Evolutionary conservation across 163 green algal species (phyloP).

Genomic region (Picocystis sp.): DNA sequence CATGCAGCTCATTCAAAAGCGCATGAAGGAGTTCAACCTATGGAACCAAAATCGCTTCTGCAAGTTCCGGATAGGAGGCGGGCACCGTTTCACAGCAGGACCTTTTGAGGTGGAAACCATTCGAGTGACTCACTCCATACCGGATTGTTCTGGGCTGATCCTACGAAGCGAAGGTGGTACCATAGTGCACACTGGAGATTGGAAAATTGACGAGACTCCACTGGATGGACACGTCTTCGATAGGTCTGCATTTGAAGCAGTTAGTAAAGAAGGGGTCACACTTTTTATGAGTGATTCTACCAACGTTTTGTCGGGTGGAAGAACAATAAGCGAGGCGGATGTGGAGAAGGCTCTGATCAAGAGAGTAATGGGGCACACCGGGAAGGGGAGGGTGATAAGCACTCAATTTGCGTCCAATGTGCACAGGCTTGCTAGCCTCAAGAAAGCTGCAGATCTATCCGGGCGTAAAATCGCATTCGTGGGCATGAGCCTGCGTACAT

Average conservation of each 20-base stretch:
- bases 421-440: slow-evolving; percentile 51
- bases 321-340: slow-evolving; percentile 60
- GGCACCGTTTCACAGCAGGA: slow-evolving; percentile 47
- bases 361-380: slow-evolving; percentile 52
- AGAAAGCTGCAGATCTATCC: slow-evolving; percentile 74
- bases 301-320: slow-evolving; percentile 80
- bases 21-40: slow-evolving; percentile 77
- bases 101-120: slow-evolving; percentile 77
- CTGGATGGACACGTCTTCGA: slow-evolving; percentile 81
- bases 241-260: slow-evolving; percentile 56
- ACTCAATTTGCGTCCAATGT: slow-evolving; percentile 95
- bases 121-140: slow-evolving; percentile 93
- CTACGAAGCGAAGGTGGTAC: slow-evolving; percentile 66
- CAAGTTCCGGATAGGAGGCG: slow-evolving; percentile 47
- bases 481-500: slow-evolving; percentile 68
- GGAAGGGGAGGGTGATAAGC: slow-evolving; percentile 75
- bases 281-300: slow-evolving; percentile 93
- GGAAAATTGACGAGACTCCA: slow-evolving; percentile 96
- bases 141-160: slow-evolving; percentile 88
- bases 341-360: slow-evolving; percentile 45
- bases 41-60: slow-evolving; percentile 62
- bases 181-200: slow-evolving; percentile 88
- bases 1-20: slow-evolving; percentile 41
- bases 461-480: slow-evolving; percentile 79
- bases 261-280: slow-evolving; percentile 71